Evolutionary conservation across 371 early-diverging fungal genomes (phyloP).

Genomic region (Mortierella sp.): DNA sequence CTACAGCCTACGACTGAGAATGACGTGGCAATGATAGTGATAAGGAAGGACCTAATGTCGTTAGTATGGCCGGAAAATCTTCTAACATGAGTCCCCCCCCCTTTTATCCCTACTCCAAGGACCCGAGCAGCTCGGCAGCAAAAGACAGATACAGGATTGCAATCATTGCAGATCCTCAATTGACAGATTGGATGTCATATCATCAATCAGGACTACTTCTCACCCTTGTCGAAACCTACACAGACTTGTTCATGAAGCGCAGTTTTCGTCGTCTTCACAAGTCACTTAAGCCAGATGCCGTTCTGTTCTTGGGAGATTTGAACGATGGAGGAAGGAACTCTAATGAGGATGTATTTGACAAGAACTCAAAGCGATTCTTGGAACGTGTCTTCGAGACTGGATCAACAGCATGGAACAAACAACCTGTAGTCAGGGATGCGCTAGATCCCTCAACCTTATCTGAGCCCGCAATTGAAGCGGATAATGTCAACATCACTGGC

Average conservation of each 20-base stretch:
- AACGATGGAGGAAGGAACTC: slow-evolving; percentile 91
- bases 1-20: not conserved
- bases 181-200: slow-evolving; percentile 91
- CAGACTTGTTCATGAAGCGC: slow-evolving; percentile 86
- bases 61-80: not conserved
- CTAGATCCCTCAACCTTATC: not conserved
- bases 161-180: slow-evolving; percentile 91
- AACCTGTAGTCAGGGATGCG: slow-evolving; percentile 27
- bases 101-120: not conserved
- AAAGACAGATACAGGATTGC: slow-evolving; percentile 53
- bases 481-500: slow-evolving; percentile 1
- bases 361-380: slow-evolving; percentile 29
- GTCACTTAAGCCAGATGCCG: slow-evolving; percentile 66
- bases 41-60: not conserved
- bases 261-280: slow-evolving; percentile 71
- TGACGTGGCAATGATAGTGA: not conserved
- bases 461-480: not conserved
- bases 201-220: slow-evolving; percentile 56
- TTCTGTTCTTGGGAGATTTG: slow-evolving; percentile 88
- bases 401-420: slow-evolving; percentile 29
- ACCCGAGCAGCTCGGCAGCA: not conserved
- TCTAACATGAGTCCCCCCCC: not conserved
- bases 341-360: slow-evolving; percentile 60
- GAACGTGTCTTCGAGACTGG: slow-evolving; percentile 28
- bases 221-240: slow-evolving; percentile 75